phyloP scores from a whole-genome alignment of 129 eudicot species.

The Centaurea solstitialis region DNA sequence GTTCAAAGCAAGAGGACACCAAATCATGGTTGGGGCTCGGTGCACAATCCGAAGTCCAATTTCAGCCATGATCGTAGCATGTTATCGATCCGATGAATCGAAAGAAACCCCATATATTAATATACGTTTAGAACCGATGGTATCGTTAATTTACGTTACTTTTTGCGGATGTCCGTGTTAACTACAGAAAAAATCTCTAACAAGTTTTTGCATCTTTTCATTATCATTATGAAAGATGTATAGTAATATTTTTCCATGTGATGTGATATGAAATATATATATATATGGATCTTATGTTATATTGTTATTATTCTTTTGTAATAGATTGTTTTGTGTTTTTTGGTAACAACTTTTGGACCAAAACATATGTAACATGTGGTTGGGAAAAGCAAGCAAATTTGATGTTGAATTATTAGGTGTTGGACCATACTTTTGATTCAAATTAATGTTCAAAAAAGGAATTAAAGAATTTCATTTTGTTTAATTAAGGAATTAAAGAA shows the following conservation, averaged over 20 bases:
- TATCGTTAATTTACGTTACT: not conserved
- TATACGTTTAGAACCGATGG: constrained; percentile 9
- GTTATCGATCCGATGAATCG: not conserved
- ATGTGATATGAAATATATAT: constrained; percentile 13
- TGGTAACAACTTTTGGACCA: not conserved
- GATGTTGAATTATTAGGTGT: not conserved
- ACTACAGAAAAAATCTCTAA: constrained; percentile 22
- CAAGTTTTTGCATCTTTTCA: constrained; percentile 35
- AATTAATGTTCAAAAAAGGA: not conserved
- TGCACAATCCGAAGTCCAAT: constrained; percentile 32
- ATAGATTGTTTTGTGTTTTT: not conserved
- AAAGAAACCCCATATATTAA: not conserved
- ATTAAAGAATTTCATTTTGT: not conserved
- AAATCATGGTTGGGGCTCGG: constrained; percentile 65
- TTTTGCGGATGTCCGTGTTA: constrained; percentile 28
- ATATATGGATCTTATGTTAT: constrained; percentile 22
- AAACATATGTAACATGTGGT: constrained; percentile 1
- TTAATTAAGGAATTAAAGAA: constrained; percentile 7
- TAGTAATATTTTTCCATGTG: constrained; percentile 14
- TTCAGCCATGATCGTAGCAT: constrained; percentile 2
- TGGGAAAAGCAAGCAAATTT: not conserved
- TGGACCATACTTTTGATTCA: constrained; percentile 17
- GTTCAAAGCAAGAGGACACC: constrained; percentile 45
- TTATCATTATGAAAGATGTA: constrained; percentile 24
- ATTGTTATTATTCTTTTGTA: constrained; percentile 13